Evolutionary conservation across 2,329 filamentous ascomycete species (phyloP), one percentile per base, ranked within the genome.

Genomic region (Diaporthe aspalathi): DNA sequence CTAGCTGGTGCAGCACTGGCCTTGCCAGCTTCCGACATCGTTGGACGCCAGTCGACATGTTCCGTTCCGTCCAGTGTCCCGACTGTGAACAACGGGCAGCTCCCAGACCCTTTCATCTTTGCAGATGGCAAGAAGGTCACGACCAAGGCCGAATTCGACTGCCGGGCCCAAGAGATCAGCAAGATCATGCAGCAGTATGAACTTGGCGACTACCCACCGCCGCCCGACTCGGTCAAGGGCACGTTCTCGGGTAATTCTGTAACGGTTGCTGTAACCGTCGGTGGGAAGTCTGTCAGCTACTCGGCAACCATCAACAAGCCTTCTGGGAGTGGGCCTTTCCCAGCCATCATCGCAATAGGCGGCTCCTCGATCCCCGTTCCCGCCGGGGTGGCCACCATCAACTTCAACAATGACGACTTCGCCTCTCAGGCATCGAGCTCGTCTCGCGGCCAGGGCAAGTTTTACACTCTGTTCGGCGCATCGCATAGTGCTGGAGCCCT

Each of bases 391-490:
- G 89, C 85, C 47, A 87, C 84, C 70, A 88, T 91, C 76, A 87
- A 81, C 73, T 90, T 90, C 80, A 83, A 84, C 79, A 90, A 90
- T 78, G 85, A 89, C 76, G 83, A 84, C 35, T 87, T 91, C 71
- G 89, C 84, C 27, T 82, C 83, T 24, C 88, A 91, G 80, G 76
- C 76, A 16, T 81, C 78, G 63, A 74, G 78, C 45, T 77, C 77
- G 24, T 87, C 84, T 70, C 88, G 88, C 67, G 89, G 89, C 67
- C 80, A 84, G 74, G 89, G 89, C 71, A 83, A 84, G 68, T 91
- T 90, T 81, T 91, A 88, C 80, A 85, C 85, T 56, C 81, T 91
- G 6, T 89, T 89, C 75, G 88, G 89, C 54, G 83, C 80, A 67
- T 78, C 81, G 17, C 86, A 89, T 80, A 84, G 83, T 45, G 88